phyloP scores from a whole-genome alignment of 2,329 filamentous ascomycete genomes.

The Phyllachora maydis region DNA sequence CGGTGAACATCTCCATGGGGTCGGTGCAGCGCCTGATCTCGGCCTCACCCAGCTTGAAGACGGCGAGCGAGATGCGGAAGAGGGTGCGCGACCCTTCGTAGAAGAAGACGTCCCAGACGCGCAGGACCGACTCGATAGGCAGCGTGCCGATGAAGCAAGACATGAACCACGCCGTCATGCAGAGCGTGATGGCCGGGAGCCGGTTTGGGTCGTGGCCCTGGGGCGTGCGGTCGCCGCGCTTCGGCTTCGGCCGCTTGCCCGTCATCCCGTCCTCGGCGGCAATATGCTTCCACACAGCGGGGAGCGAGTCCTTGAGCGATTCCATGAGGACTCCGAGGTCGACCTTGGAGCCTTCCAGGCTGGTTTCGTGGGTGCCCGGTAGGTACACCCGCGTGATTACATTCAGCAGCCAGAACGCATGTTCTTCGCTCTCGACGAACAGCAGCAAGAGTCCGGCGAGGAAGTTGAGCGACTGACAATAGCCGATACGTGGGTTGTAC shows the following conservation, averaged over 20 bases:
- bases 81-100: constrained; percentile 89
- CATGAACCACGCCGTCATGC: constrained; percentile 96
- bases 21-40: constrained; percentile 65
- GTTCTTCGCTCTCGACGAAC: constrained; percentile 75
- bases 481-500: constrained; percentile 80
- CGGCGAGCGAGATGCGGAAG: constrained; percentile 74
- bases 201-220: constrained; percentile 21
- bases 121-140: constrained; percentile 75
- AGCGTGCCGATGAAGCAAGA: constrained; percentile 85
- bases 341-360: constrained; percentile 77
- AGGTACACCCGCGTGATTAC: constrained; percentile 79
- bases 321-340: constrained; percentile 89
- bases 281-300: constrained; percentile 72
- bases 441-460: constrained; percentile 74
- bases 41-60: constrained; percentile 73
- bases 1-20: constrained; percentile 89
- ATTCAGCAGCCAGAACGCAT: constrained; percentile 80
- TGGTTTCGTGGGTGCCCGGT: constrained; percentile 80
- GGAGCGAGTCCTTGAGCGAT: constrained; percentile 62
- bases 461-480: constrained; percentile 93
- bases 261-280: constrained; percentile 39
- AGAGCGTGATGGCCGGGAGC: constrained; percentile 76
- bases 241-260: constrained; percentile 13
- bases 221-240: constrained; percentile 13
- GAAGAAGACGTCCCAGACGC: constrained; percentile 91